Evolutionary conservation across 306 rosid genomes (phyloP), one percentile per base, ranked within the genome.

Genomic region (Begonia loranthoides): DNA sequence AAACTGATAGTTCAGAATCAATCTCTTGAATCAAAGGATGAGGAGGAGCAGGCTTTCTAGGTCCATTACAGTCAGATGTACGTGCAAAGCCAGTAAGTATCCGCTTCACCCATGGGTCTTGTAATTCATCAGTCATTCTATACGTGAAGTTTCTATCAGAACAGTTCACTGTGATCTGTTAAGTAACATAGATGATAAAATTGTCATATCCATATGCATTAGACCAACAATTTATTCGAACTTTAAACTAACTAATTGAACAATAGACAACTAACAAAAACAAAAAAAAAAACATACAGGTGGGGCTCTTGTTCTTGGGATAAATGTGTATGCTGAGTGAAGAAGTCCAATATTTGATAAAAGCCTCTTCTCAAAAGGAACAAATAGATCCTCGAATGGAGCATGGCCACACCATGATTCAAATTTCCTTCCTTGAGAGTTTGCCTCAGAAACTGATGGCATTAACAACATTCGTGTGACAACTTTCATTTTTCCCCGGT

Each of bases 41-140:
- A 21, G 73, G 78, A 40, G 58, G 45, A 65, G 62, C 62, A 34
- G 96, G 99, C 77, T 66, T 82, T 73, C 93, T 74, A 22, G 99
- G 99, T 53, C 89, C 99, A 71, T 79, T 92, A 57, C 22, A 69
- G 49, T 92, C 93, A 49, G 99, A 92, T 15, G 96, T 92, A 17
- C 99, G 86, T 12, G 96, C 84, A 80, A 86, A 86, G 57, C 99
- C 99, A 57, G 79, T 68, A 71, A 92, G 75, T 69, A 92, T 58
- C 67, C 96, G 80, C 76, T 83, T 92, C 62, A 83, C 61, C 99
- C 93, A 83, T 21, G 99, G 96, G 59, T 75, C 76, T 46, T 86
- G 93, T 64, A 76, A 80, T 62, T 86, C 94, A 68, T 92, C 99
- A 47, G 66, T 66, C 74, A 61, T 80, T 78, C 75, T 81, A 76